phyloP scores from a whole-genome alignment of 768 basidiomycete genomes.

The Agaricus sinodeliciosus region DNA sequence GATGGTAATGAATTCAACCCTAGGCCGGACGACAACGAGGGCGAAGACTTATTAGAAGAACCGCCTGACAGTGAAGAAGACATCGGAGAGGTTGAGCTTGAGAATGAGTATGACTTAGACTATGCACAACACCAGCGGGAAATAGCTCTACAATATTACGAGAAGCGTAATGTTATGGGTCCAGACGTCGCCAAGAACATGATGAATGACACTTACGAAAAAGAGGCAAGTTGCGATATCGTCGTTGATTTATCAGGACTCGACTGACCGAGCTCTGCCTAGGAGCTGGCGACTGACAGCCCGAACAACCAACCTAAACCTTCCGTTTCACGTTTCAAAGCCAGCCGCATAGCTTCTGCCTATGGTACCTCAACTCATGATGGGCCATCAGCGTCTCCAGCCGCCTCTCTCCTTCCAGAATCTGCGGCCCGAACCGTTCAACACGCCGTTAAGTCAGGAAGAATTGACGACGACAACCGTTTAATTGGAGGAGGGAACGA shows the following conservation, averaged over 20 bases:
- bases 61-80: conserved; percentile 21
- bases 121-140: conserved; percentile 66
- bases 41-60: conserved; percentile 14
- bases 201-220: conserved; percentile 37
- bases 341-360: conserved; percentile 43
- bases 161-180: conserved; percentile 52
- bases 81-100: conserved; percentile 25
- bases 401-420: conserved; percentile 35
- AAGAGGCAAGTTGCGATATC: conserved; percentile 34
- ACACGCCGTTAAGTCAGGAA: conserved; percentile 49
- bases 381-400: conserved; percentile 29
- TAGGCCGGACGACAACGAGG: conserved; percentile 20
- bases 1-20: conserved; percentile 15
- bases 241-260: background rate
- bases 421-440: conserved; percentile 42
- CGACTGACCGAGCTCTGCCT: conserved; percentile 5
- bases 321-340: conserved; percentile 60
- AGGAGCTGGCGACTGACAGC: conserved; percentile 38
- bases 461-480: conserved; percentile 38
- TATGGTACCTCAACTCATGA: conserved; percentile 34
- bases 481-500: conserved; percentile 48
- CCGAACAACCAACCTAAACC: conserved; percentile 38
- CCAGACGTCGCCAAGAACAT: conserved; percentile 46
- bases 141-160: conserved; percentile 64
- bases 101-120: conserved; percentile 54